Base-by-base conservation (phyloP, 768 basidiomycete species). In the Lactifluus piperatus region DNA sequence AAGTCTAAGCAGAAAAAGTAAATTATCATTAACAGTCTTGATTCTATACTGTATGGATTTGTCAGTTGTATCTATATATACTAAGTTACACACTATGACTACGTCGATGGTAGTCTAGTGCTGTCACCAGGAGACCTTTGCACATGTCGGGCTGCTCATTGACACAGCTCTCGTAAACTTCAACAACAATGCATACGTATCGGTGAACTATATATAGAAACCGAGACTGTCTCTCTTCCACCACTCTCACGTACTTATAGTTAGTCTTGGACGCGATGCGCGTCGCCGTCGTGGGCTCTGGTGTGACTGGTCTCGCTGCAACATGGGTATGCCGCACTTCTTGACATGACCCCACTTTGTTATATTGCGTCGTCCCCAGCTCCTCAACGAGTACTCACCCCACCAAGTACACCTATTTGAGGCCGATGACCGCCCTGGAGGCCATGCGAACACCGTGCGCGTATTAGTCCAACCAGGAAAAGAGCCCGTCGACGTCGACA, bases 321-420 rank as follows among this genome's bases (percentile, higher is more conserved):
- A 83, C 84, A 10, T 91, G 88, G 86, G 86, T 83, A 56, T 62
- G 77, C 22, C 24, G 5, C 14, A 51, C 8, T 26, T 32, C 20
- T 56, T 46, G 22, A 37, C 45, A 20, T 5, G 14, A 24, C 0
- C 4, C 22, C 30, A 16, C 6, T n/a, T 9, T 10, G 22, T 5
- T 47, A 37, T 5, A 55, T 26, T 20, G 24, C 20, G 1, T 4
- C 18, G 9, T 47, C 39, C 8, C 36, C 54, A 85, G 84, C 75
- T 85, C 18, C 73, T 91, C 59, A 89, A 91, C 63, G 85, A 88
- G 65, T 74, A 83, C 66, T 86, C 84, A 50, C 79, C 83, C 52
- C 84, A 88, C 66, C 81, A 85, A 68, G 87, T 88, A 11, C 84
- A 90, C 62, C 72, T 91, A 6, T 90, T 81, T 65, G 86, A 92